Evolutionary conservation across 225 moss, liverwort and hornwort species (phyloP).

Genomic region (Straminergon stramineum): DNA sequence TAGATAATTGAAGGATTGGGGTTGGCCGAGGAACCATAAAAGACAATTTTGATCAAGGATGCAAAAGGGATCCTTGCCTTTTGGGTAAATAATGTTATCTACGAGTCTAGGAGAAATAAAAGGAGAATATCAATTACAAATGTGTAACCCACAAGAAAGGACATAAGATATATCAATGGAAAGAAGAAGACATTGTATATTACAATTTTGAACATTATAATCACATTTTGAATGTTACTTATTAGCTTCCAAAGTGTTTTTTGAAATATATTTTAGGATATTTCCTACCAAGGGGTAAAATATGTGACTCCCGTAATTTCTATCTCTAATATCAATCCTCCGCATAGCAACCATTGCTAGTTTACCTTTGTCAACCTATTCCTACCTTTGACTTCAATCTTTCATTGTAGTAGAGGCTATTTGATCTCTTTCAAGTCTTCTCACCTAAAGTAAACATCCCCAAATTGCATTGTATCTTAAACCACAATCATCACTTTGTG

Average conservation of each 20-base stretch:
- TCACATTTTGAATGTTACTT: not conserved
- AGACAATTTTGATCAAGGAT: not conserved
- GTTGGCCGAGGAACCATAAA: not conserved
- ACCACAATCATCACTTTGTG: not conserved
- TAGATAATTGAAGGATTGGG: no score
- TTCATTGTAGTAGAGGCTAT: no score
- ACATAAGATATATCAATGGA: not conserved
- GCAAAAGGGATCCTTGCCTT: not conserved
- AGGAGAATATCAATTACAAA: not conserved
- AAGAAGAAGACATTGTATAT: not conserved
- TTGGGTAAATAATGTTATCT: no score
- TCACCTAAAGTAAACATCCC: not conserved
- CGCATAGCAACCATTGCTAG: no score
- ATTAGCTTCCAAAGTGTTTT: not conserved
- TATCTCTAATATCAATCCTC: not conserved
- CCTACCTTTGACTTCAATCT: not conserved
- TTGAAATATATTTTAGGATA: not conserved
- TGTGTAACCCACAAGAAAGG: not conserved
- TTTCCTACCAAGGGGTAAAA: no score
- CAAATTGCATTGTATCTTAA: rapidly evolving
- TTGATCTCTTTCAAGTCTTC: not conserved
- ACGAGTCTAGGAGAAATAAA: not conserved
- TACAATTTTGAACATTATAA: not conserved
- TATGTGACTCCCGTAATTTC: not conserved
- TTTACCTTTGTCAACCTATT: not conserved